Evolutionary conservation across 306 rosid genomes (phyloP).

Genomic region (Cicer chorassanicum): DNA sequence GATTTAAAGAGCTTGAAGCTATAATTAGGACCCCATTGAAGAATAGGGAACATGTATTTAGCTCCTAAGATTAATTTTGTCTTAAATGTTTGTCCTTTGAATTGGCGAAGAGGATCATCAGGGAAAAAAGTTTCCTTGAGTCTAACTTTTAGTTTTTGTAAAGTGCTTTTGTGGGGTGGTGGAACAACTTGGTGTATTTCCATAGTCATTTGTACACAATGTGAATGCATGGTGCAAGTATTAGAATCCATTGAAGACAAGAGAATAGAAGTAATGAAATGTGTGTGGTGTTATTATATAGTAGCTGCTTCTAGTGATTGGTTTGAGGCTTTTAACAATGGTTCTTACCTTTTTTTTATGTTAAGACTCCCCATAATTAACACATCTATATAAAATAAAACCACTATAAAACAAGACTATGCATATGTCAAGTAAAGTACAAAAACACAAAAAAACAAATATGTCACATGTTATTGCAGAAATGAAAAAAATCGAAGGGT

Average conservation of each 20-base stretch:
- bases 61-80: constrained; percentile 65
- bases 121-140: constrained; percentile 92
- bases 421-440: constrained; percentile 44
- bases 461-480: constrained; percentile 1
- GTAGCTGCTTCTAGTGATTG: constrained; percentile 22
- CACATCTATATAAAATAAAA: neutral
- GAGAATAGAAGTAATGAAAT: neutral
- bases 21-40: constrained; percentile 88
- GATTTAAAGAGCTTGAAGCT: constrained; percentile 75
- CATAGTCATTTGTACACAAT: constrained; percentile 54
- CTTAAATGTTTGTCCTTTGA: constrained; percentile 68
- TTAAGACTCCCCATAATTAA: constrained; percentile 12
- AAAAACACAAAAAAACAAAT: constrained; percentile 36
- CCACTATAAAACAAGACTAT: constrained; percentile 46
- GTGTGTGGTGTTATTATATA: neutral
- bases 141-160: constrained; percentile 56
- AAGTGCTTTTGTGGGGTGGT: constrained; percentile 69
- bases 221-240: constrained; percentile 44
- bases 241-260: constrained; percentile 43
- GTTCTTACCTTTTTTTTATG: constrained; percentile 29
- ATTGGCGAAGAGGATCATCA: constrained; percentile 92
- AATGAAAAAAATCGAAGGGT: neutral
- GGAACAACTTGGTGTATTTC: constrained; percentile 69
- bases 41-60: constrained; percentile 84
- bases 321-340: constrained; percentile 37